A percentile compares a stretch with the other conserved stretches of the same genome.
Conservation (phyloP, 2,329 filamentous ascomycete species). For the Rutstroemia sp. region DNA sequence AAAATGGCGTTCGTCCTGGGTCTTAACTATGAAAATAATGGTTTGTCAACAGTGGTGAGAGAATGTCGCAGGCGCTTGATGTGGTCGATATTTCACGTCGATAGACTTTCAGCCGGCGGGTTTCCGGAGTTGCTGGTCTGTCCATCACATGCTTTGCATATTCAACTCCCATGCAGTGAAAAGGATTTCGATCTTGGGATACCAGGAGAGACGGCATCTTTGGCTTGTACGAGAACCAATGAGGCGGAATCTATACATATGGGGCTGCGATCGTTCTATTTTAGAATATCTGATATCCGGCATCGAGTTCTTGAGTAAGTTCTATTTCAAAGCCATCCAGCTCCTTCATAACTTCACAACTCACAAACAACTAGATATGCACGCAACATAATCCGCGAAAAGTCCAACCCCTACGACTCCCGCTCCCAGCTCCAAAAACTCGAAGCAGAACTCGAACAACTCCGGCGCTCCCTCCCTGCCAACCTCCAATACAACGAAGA, state of each 20-base stretch:
- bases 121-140: constrained; percentile 8
- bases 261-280: constrained; percentile 7
- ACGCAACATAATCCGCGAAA: constrained; percentile 4
- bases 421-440: constrained; percentile 1
- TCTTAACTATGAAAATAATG: constrained; percentile 7
- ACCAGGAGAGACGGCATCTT: constrained; percentile 7
- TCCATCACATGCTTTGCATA: constrained; percentile 8
- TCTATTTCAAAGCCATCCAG: not conserved
- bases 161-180: constrained; percentile 7
- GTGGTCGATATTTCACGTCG: constrained; percentile 9
- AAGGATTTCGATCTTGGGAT: constrained; percentile 10
- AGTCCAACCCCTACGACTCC: constrained; percentile 5
- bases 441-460: not conserved
- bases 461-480: constrained; percentile 1
- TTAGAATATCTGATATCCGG: constrained; percentile 8
- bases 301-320: constrained; percentile 8
- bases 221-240: not conserved
- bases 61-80: constrained; percentile 5
- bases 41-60: constrained; percentile 4
- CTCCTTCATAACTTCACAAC: too few species aligned
- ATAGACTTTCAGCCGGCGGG: constrained; percentile 5
- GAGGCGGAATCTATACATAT: constrained; percentile 7
- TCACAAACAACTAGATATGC: not conserved
- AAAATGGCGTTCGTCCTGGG: constrained; percentile 8
- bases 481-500: constrained; percentile 9